Evolutionary conservation across 1,139 yeast genomes (phyloP), one percentile per base, ranked within the genome.

Genomic region (Trichomonascaceae sp.): DNA sequence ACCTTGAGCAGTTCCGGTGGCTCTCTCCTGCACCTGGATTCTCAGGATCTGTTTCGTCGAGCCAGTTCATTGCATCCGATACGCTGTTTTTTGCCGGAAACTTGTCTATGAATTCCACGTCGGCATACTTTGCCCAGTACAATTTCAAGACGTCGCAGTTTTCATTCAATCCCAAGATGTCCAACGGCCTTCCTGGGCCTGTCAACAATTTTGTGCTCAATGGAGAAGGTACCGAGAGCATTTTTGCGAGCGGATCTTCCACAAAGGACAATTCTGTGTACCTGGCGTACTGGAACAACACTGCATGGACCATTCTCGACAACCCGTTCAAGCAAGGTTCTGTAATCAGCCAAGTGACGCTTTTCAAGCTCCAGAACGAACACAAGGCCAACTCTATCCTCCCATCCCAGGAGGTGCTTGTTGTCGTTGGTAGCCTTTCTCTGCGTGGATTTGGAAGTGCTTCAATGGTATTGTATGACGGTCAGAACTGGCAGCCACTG

Each of bases 401-500:
- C 37, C 65, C 66, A 28, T 49, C 57, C 5, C 53, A 66, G 30
- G 62, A 69, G 41, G 58, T 71, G 0, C 53, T 85, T 28, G 50
- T 78, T 13, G 68, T 80, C 2, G 62, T 81, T 3, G 97, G 97
- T 13, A 53, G 59, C 28, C 63, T 82, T 34, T 52, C 58, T 5
- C 53, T 80, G 31, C 45, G 59, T 2, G 53, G 54, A 2, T 73
- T 67, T 49, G 94, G 93, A 1, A 52, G 59, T 28, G 73, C 73
- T 1, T 74, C 79, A 35, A 69, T 77, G 18, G 89, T 92, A 0
- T 56, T 76, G 28, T 85, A 59, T 57, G 75, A 82, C 51, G 89
- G 92, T 3, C 48, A 65, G 1, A 42, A 52, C 3, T 87, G 96
- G 95, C 54, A 60, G 23, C 96, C 97, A 5, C 74, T 74, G 42